Evolutionary conservation across 2,329 filamentous ascomycete genomes (phyloP), one percentile per base, ranked within the genome.

Genomic region (Exophiala bonariae): DNA sequence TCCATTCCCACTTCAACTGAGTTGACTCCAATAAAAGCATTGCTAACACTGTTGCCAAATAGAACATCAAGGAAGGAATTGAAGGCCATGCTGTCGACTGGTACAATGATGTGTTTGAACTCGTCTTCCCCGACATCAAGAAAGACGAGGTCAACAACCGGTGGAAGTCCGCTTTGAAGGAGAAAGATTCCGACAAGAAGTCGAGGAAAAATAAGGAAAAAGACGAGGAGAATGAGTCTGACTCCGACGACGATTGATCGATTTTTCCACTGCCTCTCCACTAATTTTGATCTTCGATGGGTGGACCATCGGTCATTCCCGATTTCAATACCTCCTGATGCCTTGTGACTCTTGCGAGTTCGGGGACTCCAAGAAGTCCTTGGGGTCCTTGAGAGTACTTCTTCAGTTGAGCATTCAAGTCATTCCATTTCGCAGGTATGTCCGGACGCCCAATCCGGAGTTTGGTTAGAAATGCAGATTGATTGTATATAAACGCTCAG

Each of bases 51-150:
- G 90, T 79, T 63, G 23, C n/a, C n/a, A n/a, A 26, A 83, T 75
- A 99, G 93, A 97, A 97, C 65, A 99, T 99, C 76, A 99, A 97
- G 73, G 82, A 95, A 63, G 91, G 90, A 58, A 88, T 99, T 54
- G 85, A 96, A 70, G 93, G 95, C 62, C 87, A 86, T 59, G 86
- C 93, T 0, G 92, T 92, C 14, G 84, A 81, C 63, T 99, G 93
- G 93, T 99, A 97, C 74, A 80, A 80, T 5, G 90, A 99, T 58
- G 89, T 99, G 41, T 97, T 96, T 66, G 81, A 92, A 54, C 78
- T 96, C 52, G 83, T 97, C 59, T 99, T 99, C 75, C 83, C 88
- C 30, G 76, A 86, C 55, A 69, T 97, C 14, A 87, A 96, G 69
- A 77, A 74, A 52, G 78, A 85, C 33, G 71, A 81, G 51, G 89